A percentile compares a stretch with the other conserved stretches of the same genome.
Evolutionary conservation across 208 protist species (phyloP).

Genomic region (Trypanosoma platydactyli): DNA sequence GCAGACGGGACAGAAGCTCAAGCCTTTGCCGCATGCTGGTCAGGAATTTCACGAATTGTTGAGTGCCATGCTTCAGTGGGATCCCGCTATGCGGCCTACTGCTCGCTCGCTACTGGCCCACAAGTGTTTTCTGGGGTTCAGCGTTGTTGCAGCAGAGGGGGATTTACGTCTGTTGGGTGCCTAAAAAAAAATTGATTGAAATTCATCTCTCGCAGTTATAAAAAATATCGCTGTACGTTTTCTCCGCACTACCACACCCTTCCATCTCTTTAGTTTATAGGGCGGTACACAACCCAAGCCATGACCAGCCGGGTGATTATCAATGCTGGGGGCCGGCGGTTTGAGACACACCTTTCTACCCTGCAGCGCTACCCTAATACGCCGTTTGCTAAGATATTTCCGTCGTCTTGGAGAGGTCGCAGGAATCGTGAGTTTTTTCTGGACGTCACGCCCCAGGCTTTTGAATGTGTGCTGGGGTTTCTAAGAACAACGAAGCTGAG

Average conservation of each 20-base stretch:
- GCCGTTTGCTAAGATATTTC: conserved; percentile 63
- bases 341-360: conserved; percentile 69
- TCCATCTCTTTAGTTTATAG: conserved; percentile 12
- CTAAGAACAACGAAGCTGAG: conserved; percentile 59
- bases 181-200: conserved; percentile 14
- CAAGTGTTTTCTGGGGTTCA: conserved; percentile 15
- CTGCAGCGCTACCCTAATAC: conserved; percentile 69
- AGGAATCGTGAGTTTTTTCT: conserved; percentile 57
- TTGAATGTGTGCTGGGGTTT: conserved; percentile 74
- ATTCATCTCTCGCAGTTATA: neutral
- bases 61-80: conserved; percentile 38
- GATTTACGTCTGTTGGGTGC: conserved; percentile 11
- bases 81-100: conserved; percentile 27
- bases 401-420: neutral
- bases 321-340: conserved; percentile 68
- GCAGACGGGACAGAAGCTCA: neutral
- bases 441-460: conserved; percentile 77
- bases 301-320: conserved; percentile 53
- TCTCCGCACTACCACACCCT: neutral
- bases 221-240: neutral
- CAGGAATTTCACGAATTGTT: conserved; percentile 30
- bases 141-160: conserved; percentile 10
- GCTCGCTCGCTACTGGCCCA: conserved; percentile 36
- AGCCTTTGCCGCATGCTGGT: conserved; percentile 13
- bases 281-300: conserved; percentile 1